phyloP scores from a whole-genome alignment of 2,329 filamentous ascomycete species.

The Knufia fluminis region DNA sequence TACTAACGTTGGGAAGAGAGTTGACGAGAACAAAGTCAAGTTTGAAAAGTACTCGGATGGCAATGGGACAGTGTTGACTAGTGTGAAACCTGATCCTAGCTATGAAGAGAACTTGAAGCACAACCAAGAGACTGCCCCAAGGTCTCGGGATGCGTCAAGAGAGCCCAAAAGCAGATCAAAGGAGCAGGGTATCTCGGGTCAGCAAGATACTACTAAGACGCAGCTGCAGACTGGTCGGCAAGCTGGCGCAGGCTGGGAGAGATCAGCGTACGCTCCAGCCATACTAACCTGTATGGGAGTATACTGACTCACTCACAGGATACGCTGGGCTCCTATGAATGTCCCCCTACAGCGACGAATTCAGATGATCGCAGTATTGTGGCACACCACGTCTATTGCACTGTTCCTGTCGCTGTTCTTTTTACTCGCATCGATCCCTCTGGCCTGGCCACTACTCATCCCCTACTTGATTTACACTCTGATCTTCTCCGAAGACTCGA shows the following conservation, averaged over 20 bases:
- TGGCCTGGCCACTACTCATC: constrained; percentile 73
- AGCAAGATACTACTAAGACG: constrained; percentile 13
- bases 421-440: constrained; percentile 78
- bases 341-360: constrained; percentile 62
- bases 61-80: constrained; percentile 39
- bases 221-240: constrained; percentile 42
- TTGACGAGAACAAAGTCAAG: constrained; percentile 26
- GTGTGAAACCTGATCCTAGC: constrained; percentile 32
- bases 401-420: constrained; percentile 71
- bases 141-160: constrained; percentile 8
- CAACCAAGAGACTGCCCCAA: constrained; percentile 25
- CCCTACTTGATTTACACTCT: constrained; percentile 73
- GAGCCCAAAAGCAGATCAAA: constrained; percentile 26
- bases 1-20: constrained; percentile 15
- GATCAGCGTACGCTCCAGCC: constrained; percentile 32
- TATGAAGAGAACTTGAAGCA: constrained; percentile 29
- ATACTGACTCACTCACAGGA: background rate
- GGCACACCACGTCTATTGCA: constrained; percentile 64
- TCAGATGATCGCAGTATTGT: constrained; percentile 69
- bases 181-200: constrained; percentile 3
- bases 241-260: constrained; percentile 46
- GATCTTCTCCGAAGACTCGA: constrained; percentile 66
- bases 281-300: background rate
- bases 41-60: constrained; percentile 38
- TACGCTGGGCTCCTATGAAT: constrained; percentile 69